Conservation (phyloP, 257 asterid species). For the Scutellaria barbata region DNA sequence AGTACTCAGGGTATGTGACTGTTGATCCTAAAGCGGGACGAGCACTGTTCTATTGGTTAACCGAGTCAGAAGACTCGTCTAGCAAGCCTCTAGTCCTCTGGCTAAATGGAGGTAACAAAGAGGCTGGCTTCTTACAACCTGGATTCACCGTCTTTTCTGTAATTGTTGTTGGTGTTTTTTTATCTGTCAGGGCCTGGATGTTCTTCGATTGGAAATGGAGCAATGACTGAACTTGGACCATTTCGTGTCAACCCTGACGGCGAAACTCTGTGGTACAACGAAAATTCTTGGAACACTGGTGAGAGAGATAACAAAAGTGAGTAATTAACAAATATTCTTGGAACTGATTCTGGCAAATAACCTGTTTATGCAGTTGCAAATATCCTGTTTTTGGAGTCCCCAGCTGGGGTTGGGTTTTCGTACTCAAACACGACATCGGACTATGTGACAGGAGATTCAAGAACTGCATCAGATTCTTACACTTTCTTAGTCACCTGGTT, state of each 20-base stretch:
- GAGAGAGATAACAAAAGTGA: not conserved
- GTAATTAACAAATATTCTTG: not conserved
- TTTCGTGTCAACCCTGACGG: constrained; percentile 59
- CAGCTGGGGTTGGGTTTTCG: constrained; percentile 77
- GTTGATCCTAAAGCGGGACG: constrained; percentile 47
- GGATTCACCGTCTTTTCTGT: not conserved
- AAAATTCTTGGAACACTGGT: constrained; percentile 61
- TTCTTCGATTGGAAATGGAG: constrained; percentile 68
- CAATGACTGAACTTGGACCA: constrained; percentile 63
- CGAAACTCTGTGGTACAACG: constrained; percentile 52
- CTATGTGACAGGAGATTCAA: constrained; percentile 48
- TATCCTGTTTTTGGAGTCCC: constrained; percentile 67
- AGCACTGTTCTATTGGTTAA: constrained; percentile 48
- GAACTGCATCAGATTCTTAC: constrained; percentile 62
- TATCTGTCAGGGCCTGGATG: constrained; percentile 62
- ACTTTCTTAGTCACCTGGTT: constrained; percentile 64
- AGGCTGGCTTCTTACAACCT: no score
- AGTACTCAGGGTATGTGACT: constrained; percentile 50
- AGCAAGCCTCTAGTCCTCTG: constrained; percentile 48
- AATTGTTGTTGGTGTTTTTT: not conserved
- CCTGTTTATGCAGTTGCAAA: constrained; percentile 52
- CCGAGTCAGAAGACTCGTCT: constrained; percentile 41
- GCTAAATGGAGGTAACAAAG: constrained; percentile 49
- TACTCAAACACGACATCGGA: constrained; percentile 63
- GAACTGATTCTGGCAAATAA: not conserved